Conservation (phyloP, 2,329 filamentous ascomycete genomes). For the Arachnomyces sp. region DNA sequence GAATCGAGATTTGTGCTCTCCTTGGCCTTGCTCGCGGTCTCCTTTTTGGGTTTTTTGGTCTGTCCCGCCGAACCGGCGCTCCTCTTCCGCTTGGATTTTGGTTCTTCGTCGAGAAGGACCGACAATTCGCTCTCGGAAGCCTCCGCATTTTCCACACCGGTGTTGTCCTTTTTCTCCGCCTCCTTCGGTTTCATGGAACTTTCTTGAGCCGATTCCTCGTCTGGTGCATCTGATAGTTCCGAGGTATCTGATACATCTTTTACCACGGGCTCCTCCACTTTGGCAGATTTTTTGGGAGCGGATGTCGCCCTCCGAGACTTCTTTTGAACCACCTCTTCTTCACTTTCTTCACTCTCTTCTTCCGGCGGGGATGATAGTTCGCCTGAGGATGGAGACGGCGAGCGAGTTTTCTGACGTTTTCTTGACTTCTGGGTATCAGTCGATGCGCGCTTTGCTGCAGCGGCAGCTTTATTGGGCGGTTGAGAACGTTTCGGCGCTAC, state of each 20-base stretch:
- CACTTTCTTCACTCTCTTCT: constrained; percentile 19
- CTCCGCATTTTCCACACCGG: constrained; percentile 38
- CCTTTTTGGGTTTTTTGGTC: constrained; percentile 24
- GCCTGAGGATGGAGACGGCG: constrained; percentile 18
- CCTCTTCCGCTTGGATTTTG: constrained; percentile 38
- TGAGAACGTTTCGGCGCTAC: constrained; percentile 4
- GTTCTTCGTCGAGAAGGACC: constrained; percentile 67
- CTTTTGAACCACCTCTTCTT: constrained; percentile 8
- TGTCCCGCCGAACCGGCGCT: constrained; percentile 18
- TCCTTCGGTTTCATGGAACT: not conserved
- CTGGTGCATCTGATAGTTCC: constrained; percentile 9
- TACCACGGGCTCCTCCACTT: constrained; percentile 4
- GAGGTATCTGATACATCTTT: constrained; percentile 3
- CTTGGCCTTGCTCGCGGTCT: constrained; percentile 31
- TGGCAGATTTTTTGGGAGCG: constrained; percentile 9
- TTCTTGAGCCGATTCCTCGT: constrained; percentile 8
- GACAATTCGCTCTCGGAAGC: constrained; percentile 60
- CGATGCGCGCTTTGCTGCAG: constrained; percentile 23
- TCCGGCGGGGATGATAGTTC: constrained; percentile 6
- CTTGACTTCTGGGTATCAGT: constrained; percentile 17
- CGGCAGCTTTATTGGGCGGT: constrained; percentile 13
- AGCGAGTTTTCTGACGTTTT: constrained; percentile 29
- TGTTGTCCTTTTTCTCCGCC: constrained; percentile 21
- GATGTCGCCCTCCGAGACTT: constrained; percentile 4
- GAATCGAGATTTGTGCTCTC: constrained; percentile 46